phyloP scores from a whole-genome alignment of 805 yeast species.

The Candida ulmi region DNA sequence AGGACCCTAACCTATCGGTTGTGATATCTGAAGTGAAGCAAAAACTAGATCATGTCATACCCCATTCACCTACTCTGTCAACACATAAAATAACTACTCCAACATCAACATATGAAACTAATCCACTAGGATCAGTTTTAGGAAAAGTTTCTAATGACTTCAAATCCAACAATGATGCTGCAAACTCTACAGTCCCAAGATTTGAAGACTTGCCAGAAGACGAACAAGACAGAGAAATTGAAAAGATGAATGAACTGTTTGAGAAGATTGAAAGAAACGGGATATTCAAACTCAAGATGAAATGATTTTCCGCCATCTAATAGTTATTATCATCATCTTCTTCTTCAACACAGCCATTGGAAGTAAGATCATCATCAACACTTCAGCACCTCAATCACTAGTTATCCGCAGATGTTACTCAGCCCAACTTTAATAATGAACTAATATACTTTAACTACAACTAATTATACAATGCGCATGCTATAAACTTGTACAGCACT shows the following conservation, averaged over 20 bases:
- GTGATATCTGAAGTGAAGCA: slow-evolving; percentile 6
- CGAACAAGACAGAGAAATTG: slow-evolving; percentile 23
- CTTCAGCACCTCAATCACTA: too few relatives aligned
- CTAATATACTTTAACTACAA: too few relatives aligned
- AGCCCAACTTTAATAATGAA: too few relatives aligned
- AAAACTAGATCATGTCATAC: slow-evolving; percentile 1
- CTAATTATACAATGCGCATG: too few relatives aligned
- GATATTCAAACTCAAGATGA: slow-evolving; percentile 20
- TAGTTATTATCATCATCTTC: too few relatives aligned
- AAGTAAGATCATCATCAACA: too few relatives aligned
- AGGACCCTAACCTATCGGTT: slow-evolving; percentile 14
- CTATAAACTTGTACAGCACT: too few relatives aligned
- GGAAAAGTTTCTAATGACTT: not conserved
- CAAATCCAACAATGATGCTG: not conserved
- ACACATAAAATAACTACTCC: not conserved
- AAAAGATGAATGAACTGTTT: slow-evolving; percentile 19
- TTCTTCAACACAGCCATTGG: too few relatives aligned
- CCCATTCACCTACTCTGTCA: not conserved
- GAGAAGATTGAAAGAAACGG: slow-evolving; percentile 23
- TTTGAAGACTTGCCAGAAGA: slow-evolving; percentile 21
- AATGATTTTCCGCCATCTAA: slow-evolving; percentile 2
- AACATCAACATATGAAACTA: not conserved
- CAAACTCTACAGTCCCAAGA: slow-evolving; percentile 10
- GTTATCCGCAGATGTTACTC: too few relatives aligned
- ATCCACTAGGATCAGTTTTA: slow-evolving; percentile 1